phyloP scores from a whole-genome alignment of 2,329 filamentous ascomycete species.

The Apiospora marii region DNA sequence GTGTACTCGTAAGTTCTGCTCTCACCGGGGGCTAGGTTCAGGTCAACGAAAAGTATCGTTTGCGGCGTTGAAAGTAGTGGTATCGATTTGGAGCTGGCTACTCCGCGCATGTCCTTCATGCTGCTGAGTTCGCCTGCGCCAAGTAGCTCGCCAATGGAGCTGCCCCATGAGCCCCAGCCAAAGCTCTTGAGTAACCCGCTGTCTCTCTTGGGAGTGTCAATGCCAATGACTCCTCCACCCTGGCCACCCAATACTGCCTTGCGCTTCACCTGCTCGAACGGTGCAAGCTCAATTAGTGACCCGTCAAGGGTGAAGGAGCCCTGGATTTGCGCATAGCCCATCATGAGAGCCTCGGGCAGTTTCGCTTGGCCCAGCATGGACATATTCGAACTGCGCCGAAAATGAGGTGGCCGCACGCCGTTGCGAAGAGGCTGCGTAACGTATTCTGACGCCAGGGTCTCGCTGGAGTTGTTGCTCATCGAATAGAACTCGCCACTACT shows the following conservation, averaged over 20 bases:
- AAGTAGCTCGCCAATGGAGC: constrained; percentile 87
- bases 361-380: constrained; percentile 51
- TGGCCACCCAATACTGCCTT: constrained; percentile 91
- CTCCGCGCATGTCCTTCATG: constrained; percentile 93
- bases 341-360: constrained; percentile 85
- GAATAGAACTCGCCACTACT: constrained; percentile 97
- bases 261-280: constrained; percentile 95
- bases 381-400: constrained; percentile 56
- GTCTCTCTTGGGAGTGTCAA: constrained; percentile 76
- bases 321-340: constrained; percentile 95
- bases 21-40: constrained; percentile 86
- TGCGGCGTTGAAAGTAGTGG: constrained; percentile 94
- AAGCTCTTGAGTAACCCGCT: constrained; percentile 84
- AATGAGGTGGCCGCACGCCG: constrained; percentile 51
- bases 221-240: constrained; percentile 83
- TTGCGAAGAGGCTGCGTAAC: constrained; percentile 59
- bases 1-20: constrained; percentile 87
- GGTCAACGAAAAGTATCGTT: constrained; percentile 93
- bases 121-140: constrained; percentile 88
- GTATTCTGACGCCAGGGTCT: constrained; percentile 92
- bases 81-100: constrained; percentile 85
- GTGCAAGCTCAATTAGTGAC: constrained; percentile 85
- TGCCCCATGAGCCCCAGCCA: constrained; percentile 88
- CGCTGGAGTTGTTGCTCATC: constrained; percentile 91
- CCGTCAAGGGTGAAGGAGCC: constrained; percentile 93